A percentile compares a stretch with the other conserved stretches of the same genome.
Conservation (phyloP, 805 yeast genomes). For the Wickerhamiella kurtzmanii region DNA sequence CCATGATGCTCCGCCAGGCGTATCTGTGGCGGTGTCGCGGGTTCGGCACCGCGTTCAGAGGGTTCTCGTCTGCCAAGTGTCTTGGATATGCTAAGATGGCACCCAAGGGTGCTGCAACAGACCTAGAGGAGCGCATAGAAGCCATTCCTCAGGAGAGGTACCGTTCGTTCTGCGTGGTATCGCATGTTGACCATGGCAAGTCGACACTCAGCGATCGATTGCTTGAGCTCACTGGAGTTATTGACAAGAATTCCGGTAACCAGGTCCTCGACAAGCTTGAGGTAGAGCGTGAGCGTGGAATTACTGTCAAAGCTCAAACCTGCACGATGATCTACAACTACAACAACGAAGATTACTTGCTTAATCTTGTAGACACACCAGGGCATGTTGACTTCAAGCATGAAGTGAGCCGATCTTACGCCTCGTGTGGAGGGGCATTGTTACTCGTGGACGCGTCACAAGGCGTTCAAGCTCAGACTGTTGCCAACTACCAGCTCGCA, state of each 20-base stretch:
- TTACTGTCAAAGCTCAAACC: conserved; percentile 94
- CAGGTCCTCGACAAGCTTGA: conserved; percentile 86
- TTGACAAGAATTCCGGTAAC: conserved; percentile 49
- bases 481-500: conserved; percentile 90
- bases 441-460: conserved; percentile 87
- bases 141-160: conserved; percentile 71
- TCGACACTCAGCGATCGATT: conserved; percentile 79
- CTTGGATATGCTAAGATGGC: conserved; percentile 2
- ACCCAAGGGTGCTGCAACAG: conserved; percentile 5
- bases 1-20: neutral
- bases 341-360: conserved; percentile 56
- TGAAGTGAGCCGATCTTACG: conserved; percentile 87
- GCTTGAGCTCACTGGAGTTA: conserved; percentile 79
- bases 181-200: conserved; percentile 79
- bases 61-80: neutral
- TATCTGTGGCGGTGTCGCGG: neutral
- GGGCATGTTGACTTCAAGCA: conserved; percentile 95
- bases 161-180: conserved; percentile 86
- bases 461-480: conserved; percentile 96
- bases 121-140: conserved; percentile 39
- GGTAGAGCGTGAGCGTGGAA: conserved; percentile 92
- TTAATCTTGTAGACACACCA: conserved; percentile 92
- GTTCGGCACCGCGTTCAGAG: neutral
- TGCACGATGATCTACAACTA: conserved; percentile 78
- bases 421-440: conserved; percentile 91